Conservation (phyloP, 148 eudicot species). For the Nepenthes mirabilis region DNA sequence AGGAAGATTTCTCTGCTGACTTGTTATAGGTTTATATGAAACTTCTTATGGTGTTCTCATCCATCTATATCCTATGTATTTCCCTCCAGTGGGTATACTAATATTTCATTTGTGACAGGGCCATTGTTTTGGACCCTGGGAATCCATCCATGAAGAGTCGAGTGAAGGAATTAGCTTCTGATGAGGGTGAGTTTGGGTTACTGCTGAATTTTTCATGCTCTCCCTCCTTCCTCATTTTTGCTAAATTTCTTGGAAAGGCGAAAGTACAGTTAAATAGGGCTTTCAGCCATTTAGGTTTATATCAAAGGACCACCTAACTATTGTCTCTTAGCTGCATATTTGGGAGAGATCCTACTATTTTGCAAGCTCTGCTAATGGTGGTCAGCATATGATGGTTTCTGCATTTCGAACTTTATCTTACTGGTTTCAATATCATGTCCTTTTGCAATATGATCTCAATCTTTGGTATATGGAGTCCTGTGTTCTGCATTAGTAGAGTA, state of each 20-base stretch:
- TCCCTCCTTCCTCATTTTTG: neutral
- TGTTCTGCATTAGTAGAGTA: neutral
- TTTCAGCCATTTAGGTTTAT: too few species aligned
- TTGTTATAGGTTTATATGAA: neutral
- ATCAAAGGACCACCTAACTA: too few species aligned
- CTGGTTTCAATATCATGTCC: too few species aligned
- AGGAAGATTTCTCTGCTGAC: too few species aligned
- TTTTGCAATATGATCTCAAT: too few species aligned
- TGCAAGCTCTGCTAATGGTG: too few species aligned
- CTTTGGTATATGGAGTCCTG: too few species aligned
- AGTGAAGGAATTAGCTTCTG: constrained; percentile 73
- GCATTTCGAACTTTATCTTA: too few species aligned
- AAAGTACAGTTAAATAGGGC: neutral
- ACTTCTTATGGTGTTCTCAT: neutral
- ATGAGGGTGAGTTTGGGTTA: constrained; percentile 49
- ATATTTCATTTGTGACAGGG: constrained; percentile 26
- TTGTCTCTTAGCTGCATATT: too few species aligned
- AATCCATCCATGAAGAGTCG: constrained; percentile 76
- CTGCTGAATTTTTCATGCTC: neutral
- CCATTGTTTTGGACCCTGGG: constrained; percentile 63
- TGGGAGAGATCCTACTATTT: too few species aligned
- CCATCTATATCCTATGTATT: neutral
- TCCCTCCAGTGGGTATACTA: neutral
- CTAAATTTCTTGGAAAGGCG: neutral
- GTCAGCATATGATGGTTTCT: too few species aligned